A percentile compares a stretch with the other conserved stretches of the same genome.
phyloP scores from a whole-genome alignment of 345 rosid genomes.

The Sonneratia caseolaris region DNA sequence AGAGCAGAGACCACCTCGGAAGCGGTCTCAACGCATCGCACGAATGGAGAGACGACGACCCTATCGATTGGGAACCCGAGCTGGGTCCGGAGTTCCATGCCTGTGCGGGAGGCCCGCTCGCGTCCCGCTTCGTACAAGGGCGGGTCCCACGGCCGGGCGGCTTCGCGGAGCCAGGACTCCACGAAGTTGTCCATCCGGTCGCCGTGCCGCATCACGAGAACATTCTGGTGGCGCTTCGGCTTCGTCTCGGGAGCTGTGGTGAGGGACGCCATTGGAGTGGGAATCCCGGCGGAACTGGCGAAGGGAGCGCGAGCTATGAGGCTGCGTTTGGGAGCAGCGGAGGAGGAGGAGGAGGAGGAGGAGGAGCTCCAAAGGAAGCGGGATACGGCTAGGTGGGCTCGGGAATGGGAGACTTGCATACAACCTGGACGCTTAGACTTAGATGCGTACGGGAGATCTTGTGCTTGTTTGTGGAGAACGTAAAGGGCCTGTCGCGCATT shows the following conservation, averaged over 20 bases:
- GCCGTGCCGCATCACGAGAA: slow-evolving; percentile 89
- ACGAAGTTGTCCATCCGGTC: slow-evolving; percentile 67
- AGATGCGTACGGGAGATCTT: no score
- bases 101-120: slow-evolving; percentile 38
- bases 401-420: no score
- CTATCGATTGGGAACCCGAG: slow-evolving; percentile 68
- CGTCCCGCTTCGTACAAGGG: slow-evolving; percentile 44
- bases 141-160: slow-evolving; percentile 77
- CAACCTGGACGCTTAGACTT: neutral
- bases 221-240: slow-evolving; percentile 30
- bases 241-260: no score
- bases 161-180: slow-evolving; percentile 45
- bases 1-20: slow-evolving; percentile 43
- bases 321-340: neutral
- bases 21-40: slow-evolving; percentile 81
- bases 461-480: neutral
- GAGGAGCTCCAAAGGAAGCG: neutral
- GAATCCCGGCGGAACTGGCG: neutral
- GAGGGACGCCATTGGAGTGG: neutral
- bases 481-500: no score
- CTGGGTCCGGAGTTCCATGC: slow-evolving; percentile 31
- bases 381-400: no score
- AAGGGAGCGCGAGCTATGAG: neutral
- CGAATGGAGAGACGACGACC: slow-evolving; percentile 74
- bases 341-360: neutral